Evolutionary conservation across 108 stramenopile genomes (phyloP), one percentile per base, ranked within the genome.

Genomic region (Cylindrotheca closterium): DNA sequence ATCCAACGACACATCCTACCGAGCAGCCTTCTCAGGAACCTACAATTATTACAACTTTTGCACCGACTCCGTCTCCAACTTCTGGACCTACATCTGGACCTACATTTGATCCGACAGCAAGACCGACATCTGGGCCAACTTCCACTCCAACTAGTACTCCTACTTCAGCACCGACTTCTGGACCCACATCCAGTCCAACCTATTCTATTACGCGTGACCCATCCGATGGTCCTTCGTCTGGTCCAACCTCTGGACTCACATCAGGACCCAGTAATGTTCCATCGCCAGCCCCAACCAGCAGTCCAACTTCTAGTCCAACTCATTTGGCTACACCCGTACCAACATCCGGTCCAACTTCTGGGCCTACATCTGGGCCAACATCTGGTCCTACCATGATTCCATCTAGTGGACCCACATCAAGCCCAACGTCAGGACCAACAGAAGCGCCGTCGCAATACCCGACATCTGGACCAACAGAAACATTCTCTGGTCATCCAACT

Each of bases 1-100:
- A 28, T 1, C 51, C 63, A 10, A 34, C 63, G n/a, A 24, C 31
- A 1, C 51, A 51, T 52, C 63, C 63, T 28, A 51, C 63, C 52
- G 2, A 4, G 8, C 51, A 29, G 18, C 63, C 63, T 3, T 28
- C 63, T 31, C 0, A 28, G 19, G 63, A 30, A 63, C 49, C 63
- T 19, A 28, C 63, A 4, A n/a, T 51, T 60, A 46, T 42, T 19
- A 49, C 63, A 10, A 63, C 63, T 21, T 18, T 29, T 24, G 42
- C 24, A 28, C 24, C 62, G 15, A 63, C 63, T 21, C 29, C 63
- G 30, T 49, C 29, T 17, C 34, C 42, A 3, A 37, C 29, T 49
- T 60, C 23, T 4, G 45, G 59, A 31, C 59, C 59, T n/a, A 63
- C 49, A 3, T 23, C 21, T 24, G 29, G 47, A 4, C 62, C 62